Percentiles rank a stretch among this genome's conserved stretches.
These are phyloP conservation scores for Panicum hallii DNA, from an alignment of 202 grass and related monocot genomes.

Conservation along the genomic window DNA sequence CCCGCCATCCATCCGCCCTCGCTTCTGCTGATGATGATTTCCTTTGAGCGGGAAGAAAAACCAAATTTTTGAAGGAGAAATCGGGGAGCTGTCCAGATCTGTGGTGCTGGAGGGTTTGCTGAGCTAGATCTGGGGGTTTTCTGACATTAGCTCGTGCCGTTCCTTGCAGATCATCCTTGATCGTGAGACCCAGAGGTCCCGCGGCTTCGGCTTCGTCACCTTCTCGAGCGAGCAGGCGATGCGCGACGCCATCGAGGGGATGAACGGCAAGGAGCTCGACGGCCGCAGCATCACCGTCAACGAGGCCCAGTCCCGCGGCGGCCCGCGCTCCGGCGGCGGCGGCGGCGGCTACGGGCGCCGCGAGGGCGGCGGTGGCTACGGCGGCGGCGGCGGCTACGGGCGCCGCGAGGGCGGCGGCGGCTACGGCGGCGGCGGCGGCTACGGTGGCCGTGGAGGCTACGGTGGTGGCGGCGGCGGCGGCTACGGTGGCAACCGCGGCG, in stretches of 20 bases:
- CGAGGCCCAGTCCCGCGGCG: constrained; percentile 82
- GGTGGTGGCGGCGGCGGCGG: neutral
- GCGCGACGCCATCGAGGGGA: constrained; percentile 77
- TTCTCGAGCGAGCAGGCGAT: constrained; percentile 74
- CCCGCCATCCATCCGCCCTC: no score
- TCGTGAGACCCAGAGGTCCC: constrained; percentile 85
- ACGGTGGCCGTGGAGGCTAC: neutral
- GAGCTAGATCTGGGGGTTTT: constrained; percentile 21
- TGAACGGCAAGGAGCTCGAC: constrained; percentile 92
- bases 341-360: constrained; percentile 39
- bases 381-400: constrained; percentile 12
- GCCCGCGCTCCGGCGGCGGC: constrained; percentile 2
- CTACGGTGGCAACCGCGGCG: no score
- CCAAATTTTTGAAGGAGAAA: neutral
- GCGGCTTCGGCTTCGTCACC: constrained; percentile 95
- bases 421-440: neutral
- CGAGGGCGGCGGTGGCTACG: constrained; percentile 14
- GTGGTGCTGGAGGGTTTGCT: neutral
- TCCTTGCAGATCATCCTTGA: constrained; percentile 79
- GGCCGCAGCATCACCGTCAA: constrained; percentile 96
- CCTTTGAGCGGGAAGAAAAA: no score
- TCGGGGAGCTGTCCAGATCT: neutral
- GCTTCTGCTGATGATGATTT: no score
- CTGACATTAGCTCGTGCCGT: neutral
- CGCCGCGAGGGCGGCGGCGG: constrained; percentile 32